A percentile compares a stretch with the other conserved stretches of the same genome.
These are phyloP conservation scores for Hsuehochloa calcarea DNA, from an alignment of 176 grass and related monocot genomes.

Conservation along the genomic window DNA sequence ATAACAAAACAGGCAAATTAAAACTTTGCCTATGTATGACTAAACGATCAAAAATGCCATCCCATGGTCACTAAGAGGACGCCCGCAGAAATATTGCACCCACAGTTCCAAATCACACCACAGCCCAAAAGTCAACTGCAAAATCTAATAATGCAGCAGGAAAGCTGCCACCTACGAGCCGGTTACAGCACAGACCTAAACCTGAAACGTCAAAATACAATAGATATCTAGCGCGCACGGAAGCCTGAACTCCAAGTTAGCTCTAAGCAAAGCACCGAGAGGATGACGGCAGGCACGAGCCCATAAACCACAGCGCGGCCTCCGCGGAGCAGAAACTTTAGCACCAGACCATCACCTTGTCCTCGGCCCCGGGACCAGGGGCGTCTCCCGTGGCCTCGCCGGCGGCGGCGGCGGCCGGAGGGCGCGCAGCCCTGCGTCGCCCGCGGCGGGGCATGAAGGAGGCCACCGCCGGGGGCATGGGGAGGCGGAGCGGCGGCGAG, in stretches of 20 bases:
- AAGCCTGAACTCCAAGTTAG: background rate
- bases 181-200: background rate
- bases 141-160: conserved; percentile 1
- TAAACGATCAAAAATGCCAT: background rate
- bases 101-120: background rate
- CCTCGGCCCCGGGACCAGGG: conserved; percentile 19
- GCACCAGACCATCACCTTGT: conserved; percentile 33
- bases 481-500: background rate
- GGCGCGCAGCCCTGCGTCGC: background rate
- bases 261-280: background rate
- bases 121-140: background rate
- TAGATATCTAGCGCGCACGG: too few species aligned
- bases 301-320: background rate
- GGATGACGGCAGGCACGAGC: background rate
- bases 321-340: background rate
- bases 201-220: background rate
- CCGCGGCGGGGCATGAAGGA: conserved; percentile 44
- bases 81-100: background rate
- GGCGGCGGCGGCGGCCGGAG: background rate
- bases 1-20: background rate
- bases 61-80: background rate
- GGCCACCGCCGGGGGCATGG: background rate
- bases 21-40: background rate
- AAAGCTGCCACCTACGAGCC: background rate
- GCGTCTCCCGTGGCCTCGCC: conserved; percentile 5